Conservation (phyloP, 2,329 filamentous ascomycete species). For the Dendryphion nanum region DNA sequence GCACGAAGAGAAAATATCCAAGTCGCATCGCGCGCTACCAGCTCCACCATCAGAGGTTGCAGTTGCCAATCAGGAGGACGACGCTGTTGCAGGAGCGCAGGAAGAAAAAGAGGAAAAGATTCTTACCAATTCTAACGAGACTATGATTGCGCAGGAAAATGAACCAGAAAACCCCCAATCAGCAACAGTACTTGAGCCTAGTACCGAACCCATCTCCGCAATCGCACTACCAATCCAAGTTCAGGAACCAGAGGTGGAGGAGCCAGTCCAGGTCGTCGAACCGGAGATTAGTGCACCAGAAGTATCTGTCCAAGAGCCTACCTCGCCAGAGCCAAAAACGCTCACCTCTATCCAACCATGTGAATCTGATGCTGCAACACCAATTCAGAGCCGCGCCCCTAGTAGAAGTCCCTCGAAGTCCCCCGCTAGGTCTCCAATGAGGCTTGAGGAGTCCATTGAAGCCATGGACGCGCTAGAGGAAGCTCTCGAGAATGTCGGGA, state of each 20-base stretch:
- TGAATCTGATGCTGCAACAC: slow-evolving; percentile 20
- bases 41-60: slow-evolving; percentile 7
- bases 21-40: slow-evolving; percentile 10
- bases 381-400: slow-evolving; percentile 17
- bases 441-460: slow-evolving; percentile 48
- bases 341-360: slow-evolving; percentile 24
- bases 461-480: slow-evolving; percentile 54
- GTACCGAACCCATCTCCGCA: slow-evolving; percentile 1
- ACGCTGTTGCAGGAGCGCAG: slow-evolving; percentile 1
- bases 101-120: slow-evolving; percentile 3
- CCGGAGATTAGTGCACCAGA: slow-evolving; percentile 9
- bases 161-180: not conserved
- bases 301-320: slow-evolving; percentile 19
- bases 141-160: not conserved
- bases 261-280: not conserved
- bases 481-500: slow-evolving; percentile 49
- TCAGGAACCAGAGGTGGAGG: slow-evolving; percentile 1
- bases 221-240: slow-evolving; percentile 5
- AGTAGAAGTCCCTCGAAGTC: slow-evolving; percentile 18
- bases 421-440: slow-evolving; percentile 31
- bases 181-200: not conserved
- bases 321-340: slow-evolving; percentile 22
- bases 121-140: too few species aligned
- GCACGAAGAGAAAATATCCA: slow-evolving; percentile 28
- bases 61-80: slow-evolving; percentile 5